Base-by-base conservation (phyloP, 495 filamentous ascomycete species). In the Talaromyces trachyspermus region DNA sequence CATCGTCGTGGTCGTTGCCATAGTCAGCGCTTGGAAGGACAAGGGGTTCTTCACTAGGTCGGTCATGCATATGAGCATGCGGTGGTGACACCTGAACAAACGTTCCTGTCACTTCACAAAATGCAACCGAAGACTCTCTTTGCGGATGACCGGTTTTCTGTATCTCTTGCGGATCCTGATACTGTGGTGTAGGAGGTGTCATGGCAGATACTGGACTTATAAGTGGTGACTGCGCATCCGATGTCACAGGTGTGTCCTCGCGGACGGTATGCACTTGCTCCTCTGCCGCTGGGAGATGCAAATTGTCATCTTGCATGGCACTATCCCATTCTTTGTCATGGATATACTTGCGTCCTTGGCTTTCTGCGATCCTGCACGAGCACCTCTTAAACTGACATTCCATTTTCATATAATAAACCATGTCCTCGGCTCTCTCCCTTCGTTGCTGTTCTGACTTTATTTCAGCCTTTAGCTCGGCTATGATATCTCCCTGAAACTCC, bases 331-430 rank as follows among this genome's bases (percentile, higher is more conserved):
- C 56, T 2, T 50, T 54, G 36, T 79, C 76, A 46, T 79, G 72
- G n/a, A 74, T 54, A 49, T 75, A 79, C n/a, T 56, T 52, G 12
- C 51, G 58, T n/a, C 71, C 72, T 12, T 71, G 57, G 25, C 58
- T 53, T 50, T 82, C 77, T 3, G 75, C 74, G 40, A 79, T 48
- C 30, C 78, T 70, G 58, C 82, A 87, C 1, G 80, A 64, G 65
- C 86, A 92, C 59, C 77, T 77, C 47, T 77, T 75, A 48, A 91
- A 80, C 38, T 80, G 75, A 61, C 89, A 94, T 59, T 95, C 87
- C 50, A 85, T 75, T 53, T 85, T 79, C 70, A 95, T 67, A 59
- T 89, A 95, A n/a, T 89, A 76, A 20, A 90, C 67, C 54, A 82
- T 78, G 11, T 86, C 83, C 48, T 89, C 75, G 0, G 86, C 84